Evolutionary conservation across 306 rosid genomes (phyloP), one percentile per base, ranked within the genome.

Genomic region (Ochetophila trinervis): DNA sequence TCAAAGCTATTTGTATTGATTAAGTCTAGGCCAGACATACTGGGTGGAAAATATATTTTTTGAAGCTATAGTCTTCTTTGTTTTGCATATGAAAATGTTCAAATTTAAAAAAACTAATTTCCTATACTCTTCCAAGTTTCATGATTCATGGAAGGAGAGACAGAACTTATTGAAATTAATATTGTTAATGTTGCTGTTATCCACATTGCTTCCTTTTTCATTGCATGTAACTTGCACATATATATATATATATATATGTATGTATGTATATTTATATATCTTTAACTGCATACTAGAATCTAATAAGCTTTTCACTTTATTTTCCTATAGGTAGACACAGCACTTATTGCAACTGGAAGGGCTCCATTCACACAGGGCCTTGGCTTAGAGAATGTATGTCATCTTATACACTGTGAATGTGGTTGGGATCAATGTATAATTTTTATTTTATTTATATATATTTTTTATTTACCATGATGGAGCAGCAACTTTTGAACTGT

Each of bases 311-410:
- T 54, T 63, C 37, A 60, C 58, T 34, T 66, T 76, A 19, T 74
- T 74, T 59, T 75, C 73, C 78, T 20, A 44, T 79, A 93, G 99
- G 99, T 93, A 52, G 99, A 93, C 78, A 91, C 99, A 54, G 97
- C 97, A 66, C 68, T 90, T 71, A 90, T 90, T 78, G 99, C 97
- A 75, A 93, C 99, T 59, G 99, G 99, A 79, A 84, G 99, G 75
- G 96, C 97, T 40, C 97, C 99, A 27, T 90, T 87, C 87, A 93
- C 99, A 4, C 73, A 86, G 34, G 97, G 91, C 74, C 99, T 93
- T 79, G 99, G 97, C 65, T 82, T 93, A 86, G 97, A 87, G 72
- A 93, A 86, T 75, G 97, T 93, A 86, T 71, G 91, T 35, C 74
- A 66, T 80, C 74, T 62, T 34, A 15, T 6, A 30, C 40, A 0